Evolutionary conservation across 2,329 filamentous ascomycete species (phyloP).

Genomic region (Emmonsiellopsis sp.): DNA sequence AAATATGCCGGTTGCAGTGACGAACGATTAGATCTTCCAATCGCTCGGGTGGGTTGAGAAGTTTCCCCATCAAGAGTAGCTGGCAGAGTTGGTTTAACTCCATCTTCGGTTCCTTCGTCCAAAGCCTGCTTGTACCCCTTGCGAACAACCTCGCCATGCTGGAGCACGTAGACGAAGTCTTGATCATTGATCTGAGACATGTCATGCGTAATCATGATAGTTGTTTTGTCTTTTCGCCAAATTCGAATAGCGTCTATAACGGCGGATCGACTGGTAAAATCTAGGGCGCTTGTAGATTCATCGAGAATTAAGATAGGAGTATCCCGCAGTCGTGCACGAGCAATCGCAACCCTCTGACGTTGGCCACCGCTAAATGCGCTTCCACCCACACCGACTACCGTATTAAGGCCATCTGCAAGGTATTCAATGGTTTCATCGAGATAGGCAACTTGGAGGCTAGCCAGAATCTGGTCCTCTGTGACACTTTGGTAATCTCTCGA

Average conservation of each 20-base stretch:
- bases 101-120: slow-evolving; percentile 23
- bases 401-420: slow-evolving; percentile 63
- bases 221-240: slow-evolving; percentile 75
- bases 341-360: slow-evolving; percentile 69
- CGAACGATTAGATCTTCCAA: background rate
- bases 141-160: slow-evolving; percentile 58
- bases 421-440: slow-evolving; percentile 57
- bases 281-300: slow-evolving; percentile 78
- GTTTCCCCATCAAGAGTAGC: background rate
- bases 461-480: slow-evolving; percentile 46
- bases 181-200: slow-evolving; percentile 60
- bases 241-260: slow-evolving; percentile 66
- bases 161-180: slow-evolving; percentile 75
- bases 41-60: too few species aligned
- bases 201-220: slow-evolving; percentile 89
- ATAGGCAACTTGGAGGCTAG: slow-evolving; percentile 57
- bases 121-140: slow-evolving; percentile 56
- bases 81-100: slow-evolving; percentile 1
- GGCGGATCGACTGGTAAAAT: slow-evolving; percentile 56
- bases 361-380: slow-evolving; percentile 74
- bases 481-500: slow-evolving; percentile 41
- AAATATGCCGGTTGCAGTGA: too few species aligned
- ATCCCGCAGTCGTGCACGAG: slow-evolving; percentile 66
- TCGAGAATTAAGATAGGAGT: slow-evolving; percentile 76
- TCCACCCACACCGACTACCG: slow-evolving; percentile 60